Percentiles rank a stretch among this genome's conserved stretches.
Evolutionary conservation across 768 basidiomycete species (phyloP).

Genomic region (Podaxis sp.): DNA sequence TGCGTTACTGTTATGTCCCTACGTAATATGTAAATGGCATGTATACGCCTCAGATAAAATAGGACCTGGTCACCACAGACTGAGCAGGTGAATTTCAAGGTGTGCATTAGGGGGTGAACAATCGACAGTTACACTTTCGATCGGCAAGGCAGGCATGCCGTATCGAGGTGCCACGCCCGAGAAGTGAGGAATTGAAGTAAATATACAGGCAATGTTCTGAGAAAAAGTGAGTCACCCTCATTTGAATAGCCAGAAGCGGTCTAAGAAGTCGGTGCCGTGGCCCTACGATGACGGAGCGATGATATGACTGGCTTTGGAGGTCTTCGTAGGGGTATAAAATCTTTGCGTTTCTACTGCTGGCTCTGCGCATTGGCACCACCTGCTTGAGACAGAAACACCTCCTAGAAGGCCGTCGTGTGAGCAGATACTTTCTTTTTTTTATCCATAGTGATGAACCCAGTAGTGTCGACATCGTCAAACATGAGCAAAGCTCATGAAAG

Average conservation of each 20-base stretch:
- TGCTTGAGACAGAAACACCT: too few species aligned
- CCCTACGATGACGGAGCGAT: constrained; percentile 11
- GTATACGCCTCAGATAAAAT: constrained; percentile 88
- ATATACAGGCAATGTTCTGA: constrained; percentile 2
- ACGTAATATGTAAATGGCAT: constrained; percentile 83
- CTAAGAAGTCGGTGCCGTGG: constrained; percentile 10
- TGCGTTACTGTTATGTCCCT: constrained; percentile 90
- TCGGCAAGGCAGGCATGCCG: constrained; percentile 25
- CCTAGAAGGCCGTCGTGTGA: too few species aligned
- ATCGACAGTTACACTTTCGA: constrained; percentile 75
- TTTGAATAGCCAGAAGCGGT: neutral
- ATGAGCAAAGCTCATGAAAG: too few species aligned
- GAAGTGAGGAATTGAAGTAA: constrained; percentile 7
- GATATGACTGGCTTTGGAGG: constrained; percentile 21
- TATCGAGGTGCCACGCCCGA: constrained; percentile 8
- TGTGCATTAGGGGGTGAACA: constrained; percentile 11
- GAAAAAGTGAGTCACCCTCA: constrained; percentile 7
- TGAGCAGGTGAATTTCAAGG: neutral
- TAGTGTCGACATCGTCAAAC: too few species aligned
- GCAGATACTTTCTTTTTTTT: too few species aligned
- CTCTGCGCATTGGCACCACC: too few species aligned
- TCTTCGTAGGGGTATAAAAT: too few species aligned
- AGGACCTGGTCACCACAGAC: constrained; percentile 77
- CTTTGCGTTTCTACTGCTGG: too few species aligned
- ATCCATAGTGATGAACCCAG: too few species aligned